A percentile compares a stretch with the other conserved stretches of the same genome.
phyloP scores from a whole-genome alignment of 2,329 filamentous ascomycete genomes.

The Ceratocystis ficicola region DNA sequence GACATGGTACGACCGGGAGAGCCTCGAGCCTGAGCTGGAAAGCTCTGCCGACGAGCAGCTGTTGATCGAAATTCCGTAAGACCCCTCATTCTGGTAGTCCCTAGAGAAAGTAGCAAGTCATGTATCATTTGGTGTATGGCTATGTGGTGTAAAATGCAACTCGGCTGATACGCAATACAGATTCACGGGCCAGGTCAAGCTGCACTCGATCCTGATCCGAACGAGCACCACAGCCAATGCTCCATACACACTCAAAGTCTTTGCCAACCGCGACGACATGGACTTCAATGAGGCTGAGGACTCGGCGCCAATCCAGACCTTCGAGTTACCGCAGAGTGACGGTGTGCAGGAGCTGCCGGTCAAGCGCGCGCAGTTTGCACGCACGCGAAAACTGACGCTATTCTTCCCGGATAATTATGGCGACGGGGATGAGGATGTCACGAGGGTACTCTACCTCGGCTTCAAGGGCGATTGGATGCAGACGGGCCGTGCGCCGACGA shows the following conservation, averaged over 20 bases:
- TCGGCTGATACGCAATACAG: conserved; percentile 35
- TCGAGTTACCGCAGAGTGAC: conserved; percentile 64
- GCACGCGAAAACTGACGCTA: conserved; percentile 66
- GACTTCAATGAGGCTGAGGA: conserved; percentile 71
- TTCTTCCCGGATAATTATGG: conserved; percentile 91
- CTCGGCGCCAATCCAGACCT: conserved; percentile 55
- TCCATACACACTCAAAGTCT: conserved; percentile 74
- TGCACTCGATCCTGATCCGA: conserved; percentile 79
- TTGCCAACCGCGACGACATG: conserved; percentile 73
- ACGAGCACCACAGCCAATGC: conserved; percentile 58
- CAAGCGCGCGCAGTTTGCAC: conserved; percentile 77
- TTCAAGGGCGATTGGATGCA: conserved; percentile 94
- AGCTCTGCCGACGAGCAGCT: conserved; percentile 89
- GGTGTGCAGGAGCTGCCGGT: conserved; percentile 82
- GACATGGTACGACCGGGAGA: conserved; percentile 73
- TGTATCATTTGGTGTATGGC: too few species aligned
- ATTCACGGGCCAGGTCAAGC: conserved; percentile 86
- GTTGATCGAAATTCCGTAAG: conserved; percentile 81
- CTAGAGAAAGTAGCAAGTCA: too few species aligned
- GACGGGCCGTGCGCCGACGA: conserved; percentile 57
- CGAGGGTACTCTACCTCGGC: conserved; percentile 67
- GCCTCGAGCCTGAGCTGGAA: conserved; percentile 58
- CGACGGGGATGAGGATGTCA: conserved; percentile 66
- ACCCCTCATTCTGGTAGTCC: too few species aligned
- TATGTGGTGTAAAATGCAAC: background rate